Percentiles rank a stretch among this genome's conserved stretches.
These are phyloP conservation scores for Diaporthe capsici DNA, from an alignment of 2,329 filamentous ascomycete genomes.

Conservation along the genomic window DNA sequence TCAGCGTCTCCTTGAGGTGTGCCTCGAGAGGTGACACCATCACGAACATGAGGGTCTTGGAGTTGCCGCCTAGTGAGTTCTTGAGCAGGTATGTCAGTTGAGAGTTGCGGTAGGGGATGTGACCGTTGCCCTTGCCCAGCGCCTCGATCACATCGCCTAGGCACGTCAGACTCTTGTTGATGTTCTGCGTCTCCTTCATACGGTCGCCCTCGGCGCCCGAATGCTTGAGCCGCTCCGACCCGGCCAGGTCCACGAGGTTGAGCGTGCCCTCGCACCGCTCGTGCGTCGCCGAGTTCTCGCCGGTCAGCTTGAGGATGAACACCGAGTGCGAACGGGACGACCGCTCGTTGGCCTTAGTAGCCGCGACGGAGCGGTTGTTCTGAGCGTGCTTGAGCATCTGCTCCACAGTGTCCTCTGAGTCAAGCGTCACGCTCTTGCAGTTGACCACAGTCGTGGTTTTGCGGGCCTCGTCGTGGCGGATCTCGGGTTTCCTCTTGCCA, in stretches of 20 bases:
- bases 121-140: constrained; percentile 85
- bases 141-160: constrained; percentile 95
- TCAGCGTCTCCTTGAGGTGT: constrained; percentile 92
- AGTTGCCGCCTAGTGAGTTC: constrained; percentile 94
- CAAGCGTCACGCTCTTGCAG: constrained; percentile 81
- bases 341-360: constrained; percentile 97
- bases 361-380: constrained; percentile 90
- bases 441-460: constrained; percentile 88
- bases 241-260: constrained; percentile 95
- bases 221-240: constrained; percentile 90
- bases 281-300: constrained; percentile 80
- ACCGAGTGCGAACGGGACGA: constrained; percentile 96
- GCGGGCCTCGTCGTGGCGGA: constrained; percentile 85
- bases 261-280: constrained; percentile 93
- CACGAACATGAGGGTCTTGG: constrained; percentile 98
- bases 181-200: constrained; percentile 94
- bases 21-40: constrained; percentile 95
- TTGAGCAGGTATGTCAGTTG: constrained; percentile 97
- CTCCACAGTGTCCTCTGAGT: constrained; percentile 85
- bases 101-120: constrained; percentile 95
- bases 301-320: constrained; percentile 87
- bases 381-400: constrained; percentile 84
- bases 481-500: constrained; percentile 87
- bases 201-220: constrained; percentile 88
- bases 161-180: constrained; percentile 94